Base-by-base conservation (phyloP, 305 asterid genomes). In the Coffea humblotiana region DNA sequence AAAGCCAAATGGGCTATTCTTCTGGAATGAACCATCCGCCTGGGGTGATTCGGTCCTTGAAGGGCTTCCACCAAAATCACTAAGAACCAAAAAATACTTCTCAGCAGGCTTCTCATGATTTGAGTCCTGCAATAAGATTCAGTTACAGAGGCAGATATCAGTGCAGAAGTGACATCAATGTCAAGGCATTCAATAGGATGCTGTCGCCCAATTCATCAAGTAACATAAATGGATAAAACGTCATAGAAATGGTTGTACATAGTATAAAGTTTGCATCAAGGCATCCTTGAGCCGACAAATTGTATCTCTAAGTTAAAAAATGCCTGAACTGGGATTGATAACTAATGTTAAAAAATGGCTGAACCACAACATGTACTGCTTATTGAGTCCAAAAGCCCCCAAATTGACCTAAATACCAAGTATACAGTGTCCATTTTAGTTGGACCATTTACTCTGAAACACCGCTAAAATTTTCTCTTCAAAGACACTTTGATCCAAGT, bases 61-160 rank as follows among this genome's bases (percentile, higher is more conserved):
- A 16, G 98, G 93, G 84, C 97, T 92, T 16, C 86, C 91, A 70
- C 89, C 86, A 35, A 92, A 91, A 78, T 88, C 97, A 82, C 83
- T 93, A 35, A 35, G 98, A 88, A 81, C 90, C 97, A 71, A 90
- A 92, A 91, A 92, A 80, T 91, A 87, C 75, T 89, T 88, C 75
- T 89, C 99, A 4, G 87, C 92, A 3, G 79, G 87, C 91, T 90
- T 94, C 74, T 81, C 91, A 83, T 86, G 83, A 80, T 90, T 94
- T 0, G 94, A 49, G 66, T 90, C 98, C 99, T 96, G 94, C 77
- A 72, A 70, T 77, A 52, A 25, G 71, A 74, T 56, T 14, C 27
- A 60, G 64, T 72, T 58, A 48, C 49, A 77, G 71, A 49, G 75
- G 67, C 40, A 67, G 65, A 64, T 76, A 79, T 81, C 71, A 79